These are phyloP conservation scores for Bothriochloa decipiens DNA, from an alignment of 176 grass and related monocot genomes.

Conservation along the genomic window DNA sequence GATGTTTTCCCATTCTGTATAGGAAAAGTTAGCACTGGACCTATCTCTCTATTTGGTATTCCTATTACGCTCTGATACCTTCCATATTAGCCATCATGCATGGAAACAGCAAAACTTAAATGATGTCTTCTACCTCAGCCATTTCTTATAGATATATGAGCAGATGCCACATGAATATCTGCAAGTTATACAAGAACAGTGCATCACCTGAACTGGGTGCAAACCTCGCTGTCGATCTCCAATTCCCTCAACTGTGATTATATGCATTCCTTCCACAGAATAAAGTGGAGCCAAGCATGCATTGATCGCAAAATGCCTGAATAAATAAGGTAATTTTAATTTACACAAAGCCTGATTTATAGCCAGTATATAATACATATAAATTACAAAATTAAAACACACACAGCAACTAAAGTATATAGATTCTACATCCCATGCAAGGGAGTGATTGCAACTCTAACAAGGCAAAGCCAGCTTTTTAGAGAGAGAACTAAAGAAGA, in stretches of 20 bases:
- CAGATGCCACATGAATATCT: conserved; percentile 16
- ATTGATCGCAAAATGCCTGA: conserved; percentile 94
- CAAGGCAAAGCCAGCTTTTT: neutral
- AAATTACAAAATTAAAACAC: conserved; percentile 1
- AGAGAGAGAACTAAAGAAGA: conserved; percentile 1
- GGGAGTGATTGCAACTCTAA: neutral
- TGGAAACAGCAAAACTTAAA: conserved; percentile 10
- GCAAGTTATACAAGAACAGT: conserved; percentile 39
- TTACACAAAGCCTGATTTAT: conserved; percentile 25
- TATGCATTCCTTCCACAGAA: conserved; percentile 95
- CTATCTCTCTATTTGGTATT: conserved; percentile 5
- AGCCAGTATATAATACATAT: conserved; percentile 24
- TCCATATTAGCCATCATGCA: neutral
- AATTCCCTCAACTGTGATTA: conserved; percentile 97
- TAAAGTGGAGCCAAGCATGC: conserved; percentile 96
- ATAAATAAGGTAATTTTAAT: conserved; percentile 24
- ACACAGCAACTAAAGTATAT: neutral
- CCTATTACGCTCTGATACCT: conserved; percentile 1
- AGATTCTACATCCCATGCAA: conserved; percentile 6
- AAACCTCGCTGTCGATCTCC: conserved; percentile 74
- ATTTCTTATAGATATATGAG: conserved; percentile 12
- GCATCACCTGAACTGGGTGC: conserved; percentile 87
- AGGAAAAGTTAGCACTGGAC: neutral
- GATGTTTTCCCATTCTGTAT: neutral
- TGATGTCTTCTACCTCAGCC: conserved; percentile 8